Percentiles rank a stretch among this genome's conserved stretches.
phyloP scores from a whole-genome alignment of 331 rosid species.

The Rosa hybrid region DNA sequence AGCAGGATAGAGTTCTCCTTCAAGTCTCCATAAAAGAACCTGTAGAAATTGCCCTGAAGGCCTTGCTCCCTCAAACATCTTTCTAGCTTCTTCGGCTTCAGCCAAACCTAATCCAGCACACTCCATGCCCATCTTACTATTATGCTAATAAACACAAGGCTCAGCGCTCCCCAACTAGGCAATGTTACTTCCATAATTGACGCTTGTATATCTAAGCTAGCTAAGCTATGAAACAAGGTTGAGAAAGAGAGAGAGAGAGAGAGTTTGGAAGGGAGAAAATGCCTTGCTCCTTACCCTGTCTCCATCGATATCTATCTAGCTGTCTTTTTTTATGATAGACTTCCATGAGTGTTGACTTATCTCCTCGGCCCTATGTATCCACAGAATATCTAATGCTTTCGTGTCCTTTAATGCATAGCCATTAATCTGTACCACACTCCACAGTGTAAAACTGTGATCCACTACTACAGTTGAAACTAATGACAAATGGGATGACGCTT shows the following conservation, averaged over 20 bases:
- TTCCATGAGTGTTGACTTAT: no score
- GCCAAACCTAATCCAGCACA: constrained; percentile 32
- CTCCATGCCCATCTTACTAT: constrained; percentile 15
- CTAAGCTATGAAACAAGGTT: not conserved
- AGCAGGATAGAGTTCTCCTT: constrained; percentile 16
- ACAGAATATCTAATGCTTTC: no score
- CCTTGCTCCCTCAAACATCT: constrained; percentile 47
- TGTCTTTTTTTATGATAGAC: no score
- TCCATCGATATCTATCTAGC: not conserved
- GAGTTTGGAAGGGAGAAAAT: not conserved
- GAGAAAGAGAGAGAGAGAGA: not conserved
- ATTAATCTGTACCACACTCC: no score
- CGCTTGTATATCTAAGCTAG: not conserved
- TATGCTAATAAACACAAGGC: not conserved
- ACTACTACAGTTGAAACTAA: no score
- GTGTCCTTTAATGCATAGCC: no score
- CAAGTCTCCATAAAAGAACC: constrained; percentile 36
- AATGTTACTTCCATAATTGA: not conserved
- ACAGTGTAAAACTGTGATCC: no score
- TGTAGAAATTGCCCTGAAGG: constrained; percentile 42
- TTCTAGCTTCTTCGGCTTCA: constrained; percentile 41
- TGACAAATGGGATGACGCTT: no score
- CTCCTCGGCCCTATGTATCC: not conserved
- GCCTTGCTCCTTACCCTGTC: not conserved
- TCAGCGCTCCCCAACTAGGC: not conserved